Base-by-base conservation (phyloP, 768 basidiomycete genomes). In the Postia placenta region DNA sequence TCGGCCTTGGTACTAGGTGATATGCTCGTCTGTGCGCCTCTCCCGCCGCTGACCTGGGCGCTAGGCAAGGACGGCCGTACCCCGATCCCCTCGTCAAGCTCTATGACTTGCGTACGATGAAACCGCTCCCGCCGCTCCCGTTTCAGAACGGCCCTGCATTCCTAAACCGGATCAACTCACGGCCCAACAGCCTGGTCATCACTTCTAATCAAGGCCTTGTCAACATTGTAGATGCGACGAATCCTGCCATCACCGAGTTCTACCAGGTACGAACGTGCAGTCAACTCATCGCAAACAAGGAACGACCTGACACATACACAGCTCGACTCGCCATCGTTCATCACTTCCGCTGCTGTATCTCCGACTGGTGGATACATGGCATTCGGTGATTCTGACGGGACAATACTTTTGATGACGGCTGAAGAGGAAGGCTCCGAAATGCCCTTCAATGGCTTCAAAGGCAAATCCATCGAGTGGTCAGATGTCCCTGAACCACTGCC, bases 51-150 rank as follows among this genome's bases (percentile, higher is more conserved):
- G 52, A 36, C n/a, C 14, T 15, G 17, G 6, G 26, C 30, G 20
- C 28, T 59, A 96, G 94, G 64, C 91, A 89, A 66, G 83, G 86
- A 5, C 83, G 87, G 41, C 92, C 94, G 4, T 78, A 86, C 47
- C 87, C 90, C 0, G 95, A 97, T 63, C 90, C 92, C 2, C 73
- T 93, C 27, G 91, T 99, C 54, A 96, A 95, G 67, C 75, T 97
- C 11, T 96, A 87, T 58, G 95, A 99, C 64, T 59, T 91, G 25
- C 85, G 95, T 25, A 89, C 77, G 20, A 79, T 97, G 73, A 78
- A 80, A 35, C 75, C 92, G 0, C 74, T 97, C 2, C 78, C 91
- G 2, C 92, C 95, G 0, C 76, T 97, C 25, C 81, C 90, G 1
- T 97, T 96, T 64, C 81, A 91, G 4, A 79, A 84, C 11, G 87